Base-by-base conservation (phyloP, 1,284 basidiomycete species). In the Singerocomus rubriflavus region DNA sequence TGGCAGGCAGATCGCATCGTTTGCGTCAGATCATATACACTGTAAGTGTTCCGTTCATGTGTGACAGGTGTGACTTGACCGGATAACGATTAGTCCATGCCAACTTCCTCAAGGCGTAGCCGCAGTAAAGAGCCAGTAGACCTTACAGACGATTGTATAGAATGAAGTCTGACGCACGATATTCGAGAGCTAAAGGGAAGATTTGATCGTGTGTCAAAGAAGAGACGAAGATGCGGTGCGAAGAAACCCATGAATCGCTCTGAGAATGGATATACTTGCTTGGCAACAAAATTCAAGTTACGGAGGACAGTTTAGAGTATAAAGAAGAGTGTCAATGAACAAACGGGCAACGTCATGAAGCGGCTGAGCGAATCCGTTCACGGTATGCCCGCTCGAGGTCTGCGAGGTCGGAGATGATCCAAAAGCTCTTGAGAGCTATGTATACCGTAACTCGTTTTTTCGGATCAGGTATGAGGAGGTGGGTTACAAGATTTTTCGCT, bases 1-100 rank as follows among this genome's bases (percentile, higher is more conserved):
- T 84, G 82, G 0, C 83, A 84, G 17, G 83, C 85, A 44, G 91
- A 93, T 69, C 72, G 93, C 32, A 85, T 91, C 71, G 80, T 87
- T 30, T 90, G 91, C 68, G 79, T 89, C 58, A 75, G 81, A 79
- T 53, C 77, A 81, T 51, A 72, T 75, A 33, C 75, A 77, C 32
- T 73, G 72, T 48, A 68, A 70, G 77, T 72, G 63, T 59, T 48
- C 35, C 16, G 13, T 40, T 38, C 39, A 37, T 34, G 6, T 30
- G 29, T n/a, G 21, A 5, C 13, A 36, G 12, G 25, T 30, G 38
- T 34, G 30, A 16, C 14, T 46, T 40, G 37, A 54, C 37, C 27
- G 12, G 30, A 38, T 8, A n/a, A 37, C 7, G n/a, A 33, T 50
- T 55, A 91, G 88, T 88, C 73, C 88, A 91, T 52, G 85, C 87